Conservation (phyloP, 352 stramenopile species). For the Phytophthora nicotianae region DNA sequence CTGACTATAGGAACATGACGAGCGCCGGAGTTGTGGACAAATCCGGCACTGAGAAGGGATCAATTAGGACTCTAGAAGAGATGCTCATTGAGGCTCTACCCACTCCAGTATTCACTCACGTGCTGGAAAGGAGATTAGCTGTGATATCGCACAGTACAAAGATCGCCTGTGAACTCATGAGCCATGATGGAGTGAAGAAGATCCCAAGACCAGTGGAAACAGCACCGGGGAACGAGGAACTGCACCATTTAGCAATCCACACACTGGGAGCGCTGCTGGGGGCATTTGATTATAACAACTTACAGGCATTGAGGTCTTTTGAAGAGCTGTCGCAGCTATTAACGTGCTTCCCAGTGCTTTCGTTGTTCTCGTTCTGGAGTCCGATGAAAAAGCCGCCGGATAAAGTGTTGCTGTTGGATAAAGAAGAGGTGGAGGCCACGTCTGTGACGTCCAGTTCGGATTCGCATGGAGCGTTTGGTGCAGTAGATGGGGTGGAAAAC, state of each 20-base stretch:
- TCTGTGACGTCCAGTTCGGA: slow-evolving; percentile 58
- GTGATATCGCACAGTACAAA: slow-evolving; percentile 83
- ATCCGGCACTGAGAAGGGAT: slow-evolving; percentile 74
- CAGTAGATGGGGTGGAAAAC: slow-evolving; percentile 55
- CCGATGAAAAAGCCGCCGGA: slow-evolving; percentile 70
- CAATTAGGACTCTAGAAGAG: slow-evolving; percentile 77
- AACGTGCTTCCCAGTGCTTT: slow-evolving; percentile 74
- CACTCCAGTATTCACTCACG: slow-evolving; percentile 78
- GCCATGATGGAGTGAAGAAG: slow-evolving; percentile 51
- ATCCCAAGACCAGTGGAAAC: slow-evolving; percentile 41
- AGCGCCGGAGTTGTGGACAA: slow-evolving; percentile 79
- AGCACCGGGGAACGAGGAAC: slow-evolving; percentile 52
- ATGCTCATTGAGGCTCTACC: slow-evolving; percentile 79
- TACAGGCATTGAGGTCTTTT: slow-evolving; percentile 62
- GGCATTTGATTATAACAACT: slow-evolving; percentile 72
- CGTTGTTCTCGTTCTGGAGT: slow-evolving; percentile 87
- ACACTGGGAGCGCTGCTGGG: slow-evolving; percentile 71
- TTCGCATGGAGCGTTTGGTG: slow-evolving; percentile 49
- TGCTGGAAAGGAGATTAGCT: slow-evolving; percentile 77
- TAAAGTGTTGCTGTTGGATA: slow-evolving; percentile 46
- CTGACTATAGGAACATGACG: slow-evolving; percentile 84
- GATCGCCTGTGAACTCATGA: slow-evolving; percentile 66
- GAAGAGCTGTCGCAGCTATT: slow-evolving; percentile 81
- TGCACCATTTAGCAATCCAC: slow-evolving; percentile 86
- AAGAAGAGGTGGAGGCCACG: slow-evolving; percentile 57